Evolutionary conservation across 495 filamentous ascomycete genomes (phyloP).

Genomic region (Jackrogersella minutella): DNA sequence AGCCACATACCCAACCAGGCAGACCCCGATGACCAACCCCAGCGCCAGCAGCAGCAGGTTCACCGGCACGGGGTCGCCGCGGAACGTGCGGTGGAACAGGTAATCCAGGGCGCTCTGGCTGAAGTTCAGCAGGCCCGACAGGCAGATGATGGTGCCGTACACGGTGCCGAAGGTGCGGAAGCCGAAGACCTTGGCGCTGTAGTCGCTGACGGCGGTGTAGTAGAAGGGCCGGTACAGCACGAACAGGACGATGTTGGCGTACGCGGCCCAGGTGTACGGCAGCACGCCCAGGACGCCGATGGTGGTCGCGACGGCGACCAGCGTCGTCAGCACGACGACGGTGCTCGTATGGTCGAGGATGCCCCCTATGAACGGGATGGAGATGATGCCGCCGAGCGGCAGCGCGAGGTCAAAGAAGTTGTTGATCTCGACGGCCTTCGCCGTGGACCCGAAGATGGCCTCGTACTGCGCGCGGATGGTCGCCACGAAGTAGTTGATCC

Average conservation of each 20-base stretch:
- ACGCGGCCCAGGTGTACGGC: conserved; percentile 71
- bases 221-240: conserved; percentile 78
- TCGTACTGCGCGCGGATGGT: conserved; percentile 88
- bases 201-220: conserved; percentile 83
- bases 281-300: conserved; percentile 86
- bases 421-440: conserved; percentile 74
- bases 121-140: conserved; percentile 88
- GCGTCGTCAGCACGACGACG: conserved; percentile 71
- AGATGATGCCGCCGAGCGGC: conserved; percentile 82
- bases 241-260: conserved; percentile 82
- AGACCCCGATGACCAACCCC: conserved; percentile 66
- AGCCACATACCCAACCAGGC: conserved; percentile 68
- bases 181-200: conserved; percentile 93
- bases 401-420: conserved; percentile 88
- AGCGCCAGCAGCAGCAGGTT: conserved; percentile 72
- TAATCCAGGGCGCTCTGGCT: conserved; percentile 83
- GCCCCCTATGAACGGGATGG: conserved; percentile 87
- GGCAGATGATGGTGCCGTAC: conserved; percentile 92
- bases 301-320: conserved; percentile 74
- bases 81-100: conserved; percentile 75
- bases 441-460: conserved; percentile 69
- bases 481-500: conserved; percentile 98
- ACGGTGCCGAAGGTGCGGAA: conserved; percentile 95
- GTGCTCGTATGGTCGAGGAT: conserved; percentile 83
- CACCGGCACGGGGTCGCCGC: conserved; percentile 77